A percentile compares a stretch with the other conserved stretches of the same genome.
phyloP scores from a whole-genome alignment of 441 rosid genomes.

The Mallotus japonicus region DNA sequence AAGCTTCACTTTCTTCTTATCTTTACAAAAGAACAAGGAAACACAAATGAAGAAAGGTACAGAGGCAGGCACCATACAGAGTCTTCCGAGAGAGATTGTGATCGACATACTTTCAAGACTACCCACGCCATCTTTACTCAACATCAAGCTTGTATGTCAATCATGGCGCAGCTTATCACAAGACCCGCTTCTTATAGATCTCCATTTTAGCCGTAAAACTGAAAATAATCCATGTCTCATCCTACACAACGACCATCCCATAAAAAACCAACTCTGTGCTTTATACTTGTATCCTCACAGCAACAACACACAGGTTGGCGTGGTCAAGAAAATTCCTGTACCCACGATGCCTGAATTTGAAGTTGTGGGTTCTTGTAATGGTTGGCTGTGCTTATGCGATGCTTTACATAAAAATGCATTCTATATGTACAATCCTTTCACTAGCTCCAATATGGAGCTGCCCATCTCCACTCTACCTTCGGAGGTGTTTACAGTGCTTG shows the following conservation, averaged over 20 bases:
- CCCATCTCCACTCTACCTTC: constrained; percentile 1
- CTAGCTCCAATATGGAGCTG: constrained; percentile 2
- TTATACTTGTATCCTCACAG: constrained; percentile 5
- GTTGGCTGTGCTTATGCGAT: constrained; percentile 26
- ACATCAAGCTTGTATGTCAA: constrained; percentile 21
- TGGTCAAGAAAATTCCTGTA: constrained; percentile 11
- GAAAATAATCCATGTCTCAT: background rate
- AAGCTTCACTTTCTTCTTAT: no score
- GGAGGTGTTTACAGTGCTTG: background rate
- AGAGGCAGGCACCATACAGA: constrained; percentile 6
- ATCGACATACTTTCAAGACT: constrained; percentile 26
- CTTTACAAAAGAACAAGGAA: no score
- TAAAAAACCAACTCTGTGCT: constrained; percentile 17
- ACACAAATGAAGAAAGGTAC: background rate
- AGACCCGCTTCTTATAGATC: background rate
- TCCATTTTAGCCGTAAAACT: constrained; percentile 6
- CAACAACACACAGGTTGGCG: background rate
- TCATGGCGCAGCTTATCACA: constrained; percentile 17
- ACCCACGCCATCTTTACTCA: background rate
- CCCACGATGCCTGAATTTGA: constrained; percentile 15
- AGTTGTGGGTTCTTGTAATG: constrained; percentile 26
- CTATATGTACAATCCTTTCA: constrained; percentile 27
- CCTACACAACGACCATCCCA: background rate
- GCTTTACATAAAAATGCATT: background rate
- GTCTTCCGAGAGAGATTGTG: constrained; percentile 22